Evolutionary conservation across 2,329 filamentous ascomycete genomes (phyloP), one percentile per base, ranked within the genome.

Genomic region (Talaromyces sp.): DNA sequence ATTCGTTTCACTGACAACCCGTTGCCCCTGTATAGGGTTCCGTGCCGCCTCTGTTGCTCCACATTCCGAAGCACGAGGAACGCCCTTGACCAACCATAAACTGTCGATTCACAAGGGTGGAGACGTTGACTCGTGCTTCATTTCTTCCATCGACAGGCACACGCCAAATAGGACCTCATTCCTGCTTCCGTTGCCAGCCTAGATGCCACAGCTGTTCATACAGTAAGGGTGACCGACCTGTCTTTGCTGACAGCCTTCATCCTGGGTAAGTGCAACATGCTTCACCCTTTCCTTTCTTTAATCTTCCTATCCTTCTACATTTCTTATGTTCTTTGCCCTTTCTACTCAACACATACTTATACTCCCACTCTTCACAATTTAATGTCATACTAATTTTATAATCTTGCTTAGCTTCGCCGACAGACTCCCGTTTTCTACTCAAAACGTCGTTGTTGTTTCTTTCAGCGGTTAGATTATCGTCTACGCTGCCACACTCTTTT

Each of bases 121-220:
- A 79, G 75, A 74, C 76, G 76, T 79, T 79, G 65, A 74, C 72
- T 79, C 76, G 76, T 77, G 62, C 74, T 79, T 75, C 70, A 72
- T 70, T 70, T 72, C 66, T 70, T 60, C 65, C 65, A 70, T 66
- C 73, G 69, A 72, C 69, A 72, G 74, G 67, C 68, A 68, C 72
- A 66, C 68, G 66, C 69, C 67, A 64, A 67, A 66, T 69, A 70
- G 70, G 68, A 66, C 70, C 68, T 74, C 72, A 77, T 77, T 75
- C 74, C 74, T 72, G 69, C 63, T 65, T 69, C 65, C 65, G 67
- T 68, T 66, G 63, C 68, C 70, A 71, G 70, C 70, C 74, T 73
- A 76, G 74, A 77, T 78, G 75, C 74, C 74, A 75, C 72, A 72
- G 69, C 71, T 71, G 74, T 70, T 70, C 65, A 72, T 73, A 70